phyloP scores from a whole-genome alignment of 2,329 filamentous ascomycete genomes.

The Rosellinia necatrix region DNA sequence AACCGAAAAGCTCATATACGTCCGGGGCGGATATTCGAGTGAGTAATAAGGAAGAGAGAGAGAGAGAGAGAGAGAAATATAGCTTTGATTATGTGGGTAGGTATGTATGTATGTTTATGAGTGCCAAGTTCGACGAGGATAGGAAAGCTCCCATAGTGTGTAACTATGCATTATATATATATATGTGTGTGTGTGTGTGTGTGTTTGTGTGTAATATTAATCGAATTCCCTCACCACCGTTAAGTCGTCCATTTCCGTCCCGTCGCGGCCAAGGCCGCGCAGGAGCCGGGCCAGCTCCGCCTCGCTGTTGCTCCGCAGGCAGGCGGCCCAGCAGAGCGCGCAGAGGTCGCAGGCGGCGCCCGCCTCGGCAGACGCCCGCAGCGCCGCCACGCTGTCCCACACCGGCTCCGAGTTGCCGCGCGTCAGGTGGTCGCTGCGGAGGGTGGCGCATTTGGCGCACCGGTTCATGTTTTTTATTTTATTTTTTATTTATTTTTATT shows the following conservation, averaged over 20 bases:
- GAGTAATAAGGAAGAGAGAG: too few species aligned
- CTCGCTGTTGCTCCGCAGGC: background rate
- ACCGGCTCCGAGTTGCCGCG: background rate
- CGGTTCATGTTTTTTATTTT: too few species aligned
- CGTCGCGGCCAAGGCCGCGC: background rate
- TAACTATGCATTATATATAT: background rate
- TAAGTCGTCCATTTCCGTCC: background rate
- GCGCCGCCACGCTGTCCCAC: conserved; percentile 3
- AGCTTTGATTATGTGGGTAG: too few species aligned
- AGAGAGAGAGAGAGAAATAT: too few species aligned
- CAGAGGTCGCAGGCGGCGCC: conserved; percentile 29
- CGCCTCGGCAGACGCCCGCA: conserved; percentile 14
- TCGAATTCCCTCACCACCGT: background rate
- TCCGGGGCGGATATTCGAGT: too few species aligned
- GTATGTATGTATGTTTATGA: too few species aligned
- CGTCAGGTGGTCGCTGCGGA: conserved; percentile 3
- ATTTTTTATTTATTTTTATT: too few species aligned
- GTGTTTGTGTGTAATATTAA: too few species aligned
- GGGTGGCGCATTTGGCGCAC: conserved; percentile 1
- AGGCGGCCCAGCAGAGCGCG: conserved; percentile 9
- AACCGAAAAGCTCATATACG: too few species aligned
- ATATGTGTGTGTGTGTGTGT: too few species aligned
- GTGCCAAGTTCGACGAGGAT: too few species aligned
- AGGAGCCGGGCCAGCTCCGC: background rate
- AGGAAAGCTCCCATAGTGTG: background rate